A percentile compares a stretch with the other conserved stretches of the same genome.
Conservation (phyloP, 2,329 filamentous ascomycete genomes). For the Beauveria varroae region DNA sequence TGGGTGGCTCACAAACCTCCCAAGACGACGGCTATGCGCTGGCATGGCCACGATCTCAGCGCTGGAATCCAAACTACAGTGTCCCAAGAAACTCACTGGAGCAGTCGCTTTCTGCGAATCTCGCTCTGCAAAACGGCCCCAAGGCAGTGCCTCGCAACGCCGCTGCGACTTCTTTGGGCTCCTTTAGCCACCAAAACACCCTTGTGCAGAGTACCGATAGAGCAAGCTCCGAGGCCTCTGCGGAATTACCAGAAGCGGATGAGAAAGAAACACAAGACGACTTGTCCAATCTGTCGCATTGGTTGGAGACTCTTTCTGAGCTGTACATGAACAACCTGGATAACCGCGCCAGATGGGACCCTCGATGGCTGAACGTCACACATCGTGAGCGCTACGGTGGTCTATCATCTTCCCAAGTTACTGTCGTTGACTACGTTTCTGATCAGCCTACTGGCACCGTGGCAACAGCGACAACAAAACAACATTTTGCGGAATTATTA, state of each 20-base stretch:
- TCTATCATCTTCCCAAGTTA: conserved; percentile 14
- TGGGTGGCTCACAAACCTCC: neutral
- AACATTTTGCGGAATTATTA: conserved; percentile 13
- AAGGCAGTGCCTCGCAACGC: conserved; percentile 2
- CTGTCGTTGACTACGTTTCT: conserved; percentile 18
- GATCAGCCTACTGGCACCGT: conserved; percentile 11
- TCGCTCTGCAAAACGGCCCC: neutral
- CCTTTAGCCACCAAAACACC: neutral
- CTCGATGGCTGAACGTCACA: conserved; percentile 20
- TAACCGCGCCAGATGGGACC: conserved; percentile 20
- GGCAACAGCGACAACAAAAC: conserved; percentile 10
- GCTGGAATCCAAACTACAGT: conserved; percentile 22
- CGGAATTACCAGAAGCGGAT: neutral
- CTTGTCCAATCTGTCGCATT: conserved; percentile 20
- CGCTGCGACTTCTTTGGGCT: neutral
- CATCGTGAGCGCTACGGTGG: conserved; percentile 18
- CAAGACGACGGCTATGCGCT: conserved; percentile 15
- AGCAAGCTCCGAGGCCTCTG: neutral
- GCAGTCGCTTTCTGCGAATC: neutral
- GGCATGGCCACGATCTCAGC: conserved; percentile 16
- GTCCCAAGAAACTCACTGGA: conserved; percentile 18
- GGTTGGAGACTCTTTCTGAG: conserved; percentile 22
- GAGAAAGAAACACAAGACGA: conserved; percentile 14
- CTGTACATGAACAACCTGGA: conserved; percentile 24
- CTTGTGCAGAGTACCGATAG: conserved; percentile 8